phyloP scores from a whole-genome alignment of 164 flowering plant species.

The Santalum album region DNA sequence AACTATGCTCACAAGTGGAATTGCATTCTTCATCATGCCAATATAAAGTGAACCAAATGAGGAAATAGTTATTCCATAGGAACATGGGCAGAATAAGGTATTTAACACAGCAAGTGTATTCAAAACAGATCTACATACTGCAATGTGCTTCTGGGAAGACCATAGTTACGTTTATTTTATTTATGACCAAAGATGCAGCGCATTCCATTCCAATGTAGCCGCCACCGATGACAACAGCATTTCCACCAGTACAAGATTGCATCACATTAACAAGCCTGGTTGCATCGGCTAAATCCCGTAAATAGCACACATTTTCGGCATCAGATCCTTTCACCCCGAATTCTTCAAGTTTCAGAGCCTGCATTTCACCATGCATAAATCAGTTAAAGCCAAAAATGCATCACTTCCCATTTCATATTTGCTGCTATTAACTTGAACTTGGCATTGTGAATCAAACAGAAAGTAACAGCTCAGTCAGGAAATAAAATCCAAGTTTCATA shows the following conservation, averaged over 20 bases:
- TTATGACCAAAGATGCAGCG: slow-evolving; percentile 87
- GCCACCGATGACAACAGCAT: slow-evolving; percentile 96
- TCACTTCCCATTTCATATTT: background rate
- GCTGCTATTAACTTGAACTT: too few species aligned
- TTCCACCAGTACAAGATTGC: slow-evolving; percentile 62
- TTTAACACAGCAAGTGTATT: too few species aligned
- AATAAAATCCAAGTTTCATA: too few species aligned
- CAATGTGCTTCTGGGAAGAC: slow-evolving; percentile 93
- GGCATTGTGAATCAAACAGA: too few species aligned
- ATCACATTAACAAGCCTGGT: slow-evolving; percentile 65
- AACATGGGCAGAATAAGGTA: too few species aligned
- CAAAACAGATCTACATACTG: slow-evolving; percentile 70
- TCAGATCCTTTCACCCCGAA: slow-evolving; percentile 81
- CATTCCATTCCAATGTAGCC: slow-evolving; percentile 99
- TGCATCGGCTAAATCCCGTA: slow-evolving; percentile 86
- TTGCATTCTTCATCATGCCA: too few species aligned
- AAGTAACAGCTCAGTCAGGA: too few species aligned
- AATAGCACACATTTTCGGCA: slow-evolving; percentile 86
- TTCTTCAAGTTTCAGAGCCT: slow-evolving; percentile 96
- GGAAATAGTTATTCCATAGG: too few species aligned
- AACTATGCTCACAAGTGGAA: too few species aligned
- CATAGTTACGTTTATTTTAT: slow-evolving; percentile 85
- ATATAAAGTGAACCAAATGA: too few species aligned
- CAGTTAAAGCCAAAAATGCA: slow-evolving; percentile 3
- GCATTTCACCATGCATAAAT: slow-evolving; percentile 13